Base-by-base conservation (phyloP, 2,329 filamentous ascomycete species). In the Arthrobotrys pseudoclavata region DNA sequence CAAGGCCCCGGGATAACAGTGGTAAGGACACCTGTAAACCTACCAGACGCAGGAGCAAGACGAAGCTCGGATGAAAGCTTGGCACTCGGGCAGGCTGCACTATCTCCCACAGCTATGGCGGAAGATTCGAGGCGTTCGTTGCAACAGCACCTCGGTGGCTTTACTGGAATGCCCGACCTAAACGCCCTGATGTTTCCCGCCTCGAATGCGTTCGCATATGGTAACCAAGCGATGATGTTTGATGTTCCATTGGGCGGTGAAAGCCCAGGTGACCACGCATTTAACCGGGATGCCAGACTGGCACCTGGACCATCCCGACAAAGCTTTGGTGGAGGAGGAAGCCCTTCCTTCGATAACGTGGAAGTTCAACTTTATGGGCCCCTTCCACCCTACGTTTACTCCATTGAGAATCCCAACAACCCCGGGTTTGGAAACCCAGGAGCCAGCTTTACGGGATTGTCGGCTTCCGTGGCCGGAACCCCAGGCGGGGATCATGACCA, bases 171-270 rank as follows among this genome's bases (percentile, higher is more conserved):
- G 15, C 88, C 91, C 79, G 91, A 92, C 82, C 87, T 94, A 5
- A 91, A 91, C 74, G 89, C 90, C 2, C 89, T 94, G 84, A 94
- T 95, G 91, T 95, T 95, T 81, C 90, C 91, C 0, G 91, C 91
- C 0, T 87, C 89, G 37, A 92, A 95, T 81, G 91, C 92, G 0
- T 91, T 95, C 79, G 91, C 90, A 0, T 96, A 95, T 0, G 74
- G 74, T 0, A 93, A 91, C 81, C 91, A 93, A 79, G 90, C 91
- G 0, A 89, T 91, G 85, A 90, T 91, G 85, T 86, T 68, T 37
- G 75, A 68, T 24, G 71, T 66, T 42, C 69, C 61, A 12, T 24
- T 67, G 37, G 18, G 50, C n/a, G 20, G 61, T 4, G 64, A 63
- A 26, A 68, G 34, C n/a, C 34, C 60, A 31, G 53, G 47, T 29